Conservation (phyloP, 176 grass and related monocot genomes). For the Avena atlantica region DNA sequence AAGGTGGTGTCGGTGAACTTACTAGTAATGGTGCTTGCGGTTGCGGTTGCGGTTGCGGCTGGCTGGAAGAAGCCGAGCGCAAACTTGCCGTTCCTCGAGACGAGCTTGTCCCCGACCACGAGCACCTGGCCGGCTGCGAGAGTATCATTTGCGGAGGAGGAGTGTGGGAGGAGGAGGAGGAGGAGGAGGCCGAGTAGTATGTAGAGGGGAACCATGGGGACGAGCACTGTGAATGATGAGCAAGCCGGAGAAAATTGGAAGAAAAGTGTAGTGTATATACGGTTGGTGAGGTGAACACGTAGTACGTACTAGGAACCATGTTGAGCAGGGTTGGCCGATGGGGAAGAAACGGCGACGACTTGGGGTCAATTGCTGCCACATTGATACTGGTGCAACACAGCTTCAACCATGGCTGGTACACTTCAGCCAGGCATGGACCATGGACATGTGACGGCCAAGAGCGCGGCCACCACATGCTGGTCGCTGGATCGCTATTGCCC, state of each 20-base stretch:
- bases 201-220: not conserved
- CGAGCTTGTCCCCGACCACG: constrained; percentile 45
- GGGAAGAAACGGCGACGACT: not conserved
- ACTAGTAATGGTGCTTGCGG: not conserved
- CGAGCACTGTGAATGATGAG: not conserved
- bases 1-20: not conserved
- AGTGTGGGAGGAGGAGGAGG: not conserved
- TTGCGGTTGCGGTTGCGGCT: too few species aligned
- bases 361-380: constrained; percentile 2
- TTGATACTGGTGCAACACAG: not conserved
- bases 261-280: too few species aligned
- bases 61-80: constrained; percentile 59
- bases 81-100: constrained; percentile 50
- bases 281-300: not conserved
- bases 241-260: too few species aligned
- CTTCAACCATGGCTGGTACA: not conserved
- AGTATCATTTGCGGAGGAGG: not conserved
- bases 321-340: not conserved
- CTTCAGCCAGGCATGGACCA: not conserved
- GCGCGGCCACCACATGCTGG: not conserved
- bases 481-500: not conserved
- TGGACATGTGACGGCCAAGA: constrained; percentile 4
- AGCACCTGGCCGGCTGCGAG: constrained; percentile 26
- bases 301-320: not conserved
- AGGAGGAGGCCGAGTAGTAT: not conserved